Conservation (phyloP, 805 yeast species). For the Pichia exigua region DNA sequence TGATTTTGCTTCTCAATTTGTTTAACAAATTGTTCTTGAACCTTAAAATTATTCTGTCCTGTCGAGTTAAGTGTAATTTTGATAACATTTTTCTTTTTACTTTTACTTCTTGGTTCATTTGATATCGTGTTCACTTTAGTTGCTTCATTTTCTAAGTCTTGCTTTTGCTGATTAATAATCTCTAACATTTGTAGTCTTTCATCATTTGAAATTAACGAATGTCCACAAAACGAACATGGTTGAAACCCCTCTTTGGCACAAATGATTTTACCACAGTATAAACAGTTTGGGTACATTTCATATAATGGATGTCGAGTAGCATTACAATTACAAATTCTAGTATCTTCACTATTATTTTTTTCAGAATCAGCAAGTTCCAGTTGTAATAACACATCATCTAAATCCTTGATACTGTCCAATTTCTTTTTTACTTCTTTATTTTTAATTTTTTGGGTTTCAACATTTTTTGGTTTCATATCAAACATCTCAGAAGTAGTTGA, state of each 20-base stretch:
- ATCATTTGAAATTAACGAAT: conserved; percentile 50
- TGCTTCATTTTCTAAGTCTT: conserved; percentile 29
- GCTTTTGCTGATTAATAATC: conserved; percentile 47
- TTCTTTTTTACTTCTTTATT: conserved; percentile 30
- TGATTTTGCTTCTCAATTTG: conserved; percentile 44
- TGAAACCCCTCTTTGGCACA: conserved; percentile 87
- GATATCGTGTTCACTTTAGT: conserved; percentile 6
- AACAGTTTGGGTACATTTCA: conserved; percentile 87
- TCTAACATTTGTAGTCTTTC: conserved; percentile 54
- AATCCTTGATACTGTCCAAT: conserved; percentile 43
- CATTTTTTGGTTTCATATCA: conserved; percentile 28
- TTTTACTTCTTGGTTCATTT: conserved; percentile 10
- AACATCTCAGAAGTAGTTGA: conserved; percentile 42
- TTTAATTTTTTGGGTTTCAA: conserved; percentile 15
- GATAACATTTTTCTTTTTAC: conserved; percentile 38
- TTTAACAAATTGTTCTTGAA: conserved; percentile 59
- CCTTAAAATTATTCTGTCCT: conserved; percentile 57
- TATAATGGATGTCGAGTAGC: conserved; percentile 83
- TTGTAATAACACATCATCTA: conserved; percentile 40
- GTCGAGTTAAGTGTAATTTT: conserved; percentile 50
- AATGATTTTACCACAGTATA: conserved; percentile 89
- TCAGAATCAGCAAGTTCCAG: conserved; percentile 30
- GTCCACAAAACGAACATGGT: conserved; percentile 80
- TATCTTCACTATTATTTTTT: conserved; percentile 3
- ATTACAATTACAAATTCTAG: conserved; percentile 63